Base-by-base conservation (phyloP, 176 grass and related monocot genomes). In the Bolboschoenus planiculmis region DNA sequence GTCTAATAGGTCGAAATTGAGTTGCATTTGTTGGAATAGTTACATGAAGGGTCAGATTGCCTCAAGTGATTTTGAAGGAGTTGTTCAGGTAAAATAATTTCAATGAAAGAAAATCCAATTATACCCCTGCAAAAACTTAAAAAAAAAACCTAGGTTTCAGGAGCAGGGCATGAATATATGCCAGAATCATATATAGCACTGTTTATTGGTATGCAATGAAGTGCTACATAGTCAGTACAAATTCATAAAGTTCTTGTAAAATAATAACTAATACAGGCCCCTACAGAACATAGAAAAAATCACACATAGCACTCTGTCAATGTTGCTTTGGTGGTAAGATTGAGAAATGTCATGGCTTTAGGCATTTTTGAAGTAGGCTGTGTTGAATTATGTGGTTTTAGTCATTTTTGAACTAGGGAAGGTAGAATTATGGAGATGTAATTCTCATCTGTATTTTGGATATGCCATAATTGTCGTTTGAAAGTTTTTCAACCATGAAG, bases 31-130 rank as follows among this genome's bases (percentile, higher is more conserved):
- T 87, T 99, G 97, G 97, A 99, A 99, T 82, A 93, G 81, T 79
- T 95, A 99, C 83, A 95, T 95, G 87, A 95, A 99, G 80, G 93
- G 85, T 53, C 93, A 95, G 85, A 91, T 99, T 88, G 97, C 93
- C 73, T 95, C 91, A 40, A 99, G 97, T 90, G 93, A 99, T 81
- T 99, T 99, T 83, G 93, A 99, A 81, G 97, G 97, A 84, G 85
- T 90, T 76, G 89, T 99, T 66, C 97, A 99, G 97, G 97, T 99
- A 93, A 46, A 47, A 27, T 1, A 74, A 27, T 18, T 65, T 46
- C 42, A 47, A 26, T 74, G 21, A 47, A 74, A 46, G 39, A 30
- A 44, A 24, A 72, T 72, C 15, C 21, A 72, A 44, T 14, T 44
- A 44, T 72, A 67, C 34, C 36, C 7, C 36, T 48, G 23, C 70